Evolutionary conservation across 768 basidiomycete species (phyloP), one percentile per base, ranked within the genome.

Genomic region (Panus rudis): DNA sequence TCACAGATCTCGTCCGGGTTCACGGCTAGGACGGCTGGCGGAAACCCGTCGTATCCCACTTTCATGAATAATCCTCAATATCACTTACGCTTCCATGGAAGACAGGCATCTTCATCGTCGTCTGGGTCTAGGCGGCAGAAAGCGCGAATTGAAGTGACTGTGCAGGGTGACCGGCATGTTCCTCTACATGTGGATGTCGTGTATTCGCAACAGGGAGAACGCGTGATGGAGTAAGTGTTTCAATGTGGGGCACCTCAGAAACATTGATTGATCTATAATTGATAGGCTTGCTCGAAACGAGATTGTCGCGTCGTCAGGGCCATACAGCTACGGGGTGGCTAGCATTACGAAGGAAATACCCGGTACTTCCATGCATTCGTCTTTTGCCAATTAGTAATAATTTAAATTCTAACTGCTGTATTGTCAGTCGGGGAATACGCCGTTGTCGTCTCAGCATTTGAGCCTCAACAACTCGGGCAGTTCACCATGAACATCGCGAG

Each of bases 51-150:
- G 4, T 70, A 79, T 50, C 78, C 88, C 1, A 82, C 84, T 0
- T 96, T 85, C 61, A 85, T 94, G 80, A 62, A 76, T 38, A 98
- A 97, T 56, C 93, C 93, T 0, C 91, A 96, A 56, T 97, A 89
- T 61, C 72, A 73, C 43, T 66, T 97, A 12, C 71, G 63, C 6
- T 63, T 94, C 16, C 65, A 71, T 41, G 65, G 75, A 53, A 52
- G 48, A 16, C 11, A 43, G 7, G n/a, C 31, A 5, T 30, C 47
- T 8, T n/a, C 23, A 10, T 17, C 25, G 4, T 32, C 35, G 21
- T 27, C 25, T 3, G 49, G 48, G n/a, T n/a, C n/a, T 1, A 47
- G 52, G 21, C 46, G 41, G 4, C 21, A 33, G 20, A 79, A 71
- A 52, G 64, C 70, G 6, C 60, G 58, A 7, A 56, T 76, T 7